Percentiles rank a stretch among this genome's conserved stretches.
Evolutionary conservation across 23 red algal genomes (phyloP).

Genomic region (Rhodosorus marinus): DNA sequence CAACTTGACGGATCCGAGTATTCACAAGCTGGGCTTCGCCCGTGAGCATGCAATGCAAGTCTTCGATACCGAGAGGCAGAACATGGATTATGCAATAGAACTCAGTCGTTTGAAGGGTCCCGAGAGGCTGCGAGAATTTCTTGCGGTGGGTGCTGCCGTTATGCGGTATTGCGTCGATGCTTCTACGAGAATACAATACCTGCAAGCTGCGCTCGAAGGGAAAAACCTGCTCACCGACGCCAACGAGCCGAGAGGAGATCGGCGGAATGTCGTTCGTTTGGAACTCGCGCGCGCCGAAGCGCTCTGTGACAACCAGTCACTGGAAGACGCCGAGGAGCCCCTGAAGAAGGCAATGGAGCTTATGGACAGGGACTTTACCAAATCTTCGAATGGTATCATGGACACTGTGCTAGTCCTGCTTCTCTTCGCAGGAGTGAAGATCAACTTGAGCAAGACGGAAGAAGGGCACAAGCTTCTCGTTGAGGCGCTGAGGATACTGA

Average conservation of each 20-base stretch:
- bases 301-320: slow-evolving; percentile 16
- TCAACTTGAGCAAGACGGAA: slow-evolving; percentile 7
- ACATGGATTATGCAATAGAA: slow-evolving; percentile 14
- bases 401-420: slow-evolving; percentile 13
- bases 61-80: slow-evolving; percentile 35
- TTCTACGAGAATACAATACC: slow-evolving; percentile 3
- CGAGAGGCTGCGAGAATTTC: slow-evolving; percentile 14
- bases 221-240: neutral
- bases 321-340: slow-evolving; percentile 16
- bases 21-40: slow-evolving; percentile 6
- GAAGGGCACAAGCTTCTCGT: slow-evolving; percentile 19
- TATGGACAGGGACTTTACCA: neutral
- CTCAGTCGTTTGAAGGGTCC: slow-evolving; percentile 2
- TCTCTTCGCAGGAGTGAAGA: slow-evolving; percentile 24
- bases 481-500: slow-evolving; percentile 18
- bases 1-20: slow-evolving; percentile 11
- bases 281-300: slow-evolving; percentile 37
- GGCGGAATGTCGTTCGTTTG: slow-evolving; percentile 11
- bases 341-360: slow-evolving; percentile 21
- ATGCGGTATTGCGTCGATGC: slow-evolving; percentile 46
- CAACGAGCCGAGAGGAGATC: neutral
- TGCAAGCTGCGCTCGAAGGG: neutral
- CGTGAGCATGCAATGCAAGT: slow-evolving; percentile 24
- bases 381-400: neutral
- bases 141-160: slow-evolving; percentile 18